A percentile compares a stretch with the other conserved stretches of the same genome.
Evolutionary conservation across 495 filamentous ascomycete species (phyloP).

Genomic region (Xylaria scruposa): DNA sequence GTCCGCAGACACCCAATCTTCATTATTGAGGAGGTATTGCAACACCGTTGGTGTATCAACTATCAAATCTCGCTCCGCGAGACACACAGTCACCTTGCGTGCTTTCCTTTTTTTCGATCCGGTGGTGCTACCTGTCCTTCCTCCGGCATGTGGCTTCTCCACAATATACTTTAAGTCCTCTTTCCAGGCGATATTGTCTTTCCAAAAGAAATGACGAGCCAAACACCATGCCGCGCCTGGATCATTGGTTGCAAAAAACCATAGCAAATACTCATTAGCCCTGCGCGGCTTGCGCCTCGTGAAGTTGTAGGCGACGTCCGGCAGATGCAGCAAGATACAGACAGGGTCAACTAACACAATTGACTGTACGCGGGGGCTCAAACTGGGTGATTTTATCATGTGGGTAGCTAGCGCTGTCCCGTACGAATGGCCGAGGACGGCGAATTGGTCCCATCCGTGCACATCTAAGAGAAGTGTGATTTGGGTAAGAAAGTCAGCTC

Average conservation of each 20-base stretch:
- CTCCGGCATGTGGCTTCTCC: constrained; percentile 25
- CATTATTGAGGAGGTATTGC: constrained; percentile 58
- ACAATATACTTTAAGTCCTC: constrained; percentile 55
- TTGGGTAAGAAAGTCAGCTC: constrained; percentile 56
- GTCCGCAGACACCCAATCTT: constrained; percentile 31
- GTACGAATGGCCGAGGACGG: constrained; percentile 67
- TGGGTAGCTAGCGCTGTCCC: constrained; percentile 68
- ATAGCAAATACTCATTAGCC: constrained; percentile 70
- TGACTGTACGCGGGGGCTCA: constrained; percentile 52
- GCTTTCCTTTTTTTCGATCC: constrained; percentile 12
- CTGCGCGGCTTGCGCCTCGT: constrained; percentile 57
- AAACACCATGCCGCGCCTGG: constrained; percentile 65
- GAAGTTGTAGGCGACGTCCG: constrained; percentile 76
- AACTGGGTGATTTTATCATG: constrained; percentile 55
- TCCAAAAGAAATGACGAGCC: constrained; percentile 70
- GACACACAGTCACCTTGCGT: constrained; percentile 59
- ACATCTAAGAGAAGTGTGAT: constrained; percentile 58
- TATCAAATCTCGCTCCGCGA: constrained; percentile 68
- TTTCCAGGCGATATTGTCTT: constrained; percentile 70
- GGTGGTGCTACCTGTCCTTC: constrained; percentile 27
- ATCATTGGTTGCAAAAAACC: constrained; percentile 72
- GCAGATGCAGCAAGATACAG: constrained; percentile 68
- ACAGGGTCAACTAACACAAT: constrained; percentile 69
- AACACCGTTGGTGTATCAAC: constrained; percentile 65
- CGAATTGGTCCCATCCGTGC: constrained; percentile 57